A percentile compares a stretch with the other conserved stretches of the same genome.
phyloP scores from a whole-genome alignment of 2,329 filamentous ascomycete genomes.

The Venturia effusa region DNA sequence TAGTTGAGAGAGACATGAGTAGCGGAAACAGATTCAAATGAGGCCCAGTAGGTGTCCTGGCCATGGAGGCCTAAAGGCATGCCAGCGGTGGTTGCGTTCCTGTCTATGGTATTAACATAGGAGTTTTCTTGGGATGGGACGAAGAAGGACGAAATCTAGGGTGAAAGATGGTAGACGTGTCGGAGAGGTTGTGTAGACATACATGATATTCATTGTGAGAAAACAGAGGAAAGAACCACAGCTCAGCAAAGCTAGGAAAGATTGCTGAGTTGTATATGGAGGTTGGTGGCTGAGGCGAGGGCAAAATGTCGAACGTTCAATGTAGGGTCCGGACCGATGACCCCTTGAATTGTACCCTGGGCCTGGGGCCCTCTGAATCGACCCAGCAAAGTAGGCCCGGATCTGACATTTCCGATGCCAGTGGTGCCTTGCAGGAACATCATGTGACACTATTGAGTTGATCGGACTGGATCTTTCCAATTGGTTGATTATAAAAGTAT shows the following conservation, averaged over 20 bases:
- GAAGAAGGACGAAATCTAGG: not conserved
- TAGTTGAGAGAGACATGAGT: slow-evolving; percentile 81
- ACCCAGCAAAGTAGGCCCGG: not conserved
- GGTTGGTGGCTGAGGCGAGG: not conserved
- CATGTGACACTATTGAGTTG: no score
- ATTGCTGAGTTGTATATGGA: not conserved
- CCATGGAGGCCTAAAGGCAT: not conserved
- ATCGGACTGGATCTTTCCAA: not conserved
- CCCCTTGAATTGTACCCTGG: not conserved
- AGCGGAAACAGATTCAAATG: slow-evolving; percentile 53
- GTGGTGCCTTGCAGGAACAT: not conserved
- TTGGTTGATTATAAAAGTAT: no score
- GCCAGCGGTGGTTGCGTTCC: slow-evolving; percentile 4
- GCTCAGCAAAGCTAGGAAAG: not conserved
- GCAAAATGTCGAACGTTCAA: not conserved
- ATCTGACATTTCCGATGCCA: not conserved
- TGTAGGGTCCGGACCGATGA: slow-evolving; percentile 5
- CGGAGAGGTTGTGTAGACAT: not conserved
- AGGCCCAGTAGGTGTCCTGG: slow-evolving; percentile 44
- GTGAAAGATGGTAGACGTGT: not conserved
- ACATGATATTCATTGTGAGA: not conserved
- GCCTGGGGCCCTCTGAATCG: not conserved
- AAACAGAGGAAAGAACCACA: not conserved
- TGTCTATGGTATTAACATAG: not conserved
- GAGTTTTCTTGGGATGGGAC: not conserved